phyloP scores from a whole-genome alignment of 495 filamentous ascomycete genomes.

The Hypoxylon lienhwacheense region DNA sequence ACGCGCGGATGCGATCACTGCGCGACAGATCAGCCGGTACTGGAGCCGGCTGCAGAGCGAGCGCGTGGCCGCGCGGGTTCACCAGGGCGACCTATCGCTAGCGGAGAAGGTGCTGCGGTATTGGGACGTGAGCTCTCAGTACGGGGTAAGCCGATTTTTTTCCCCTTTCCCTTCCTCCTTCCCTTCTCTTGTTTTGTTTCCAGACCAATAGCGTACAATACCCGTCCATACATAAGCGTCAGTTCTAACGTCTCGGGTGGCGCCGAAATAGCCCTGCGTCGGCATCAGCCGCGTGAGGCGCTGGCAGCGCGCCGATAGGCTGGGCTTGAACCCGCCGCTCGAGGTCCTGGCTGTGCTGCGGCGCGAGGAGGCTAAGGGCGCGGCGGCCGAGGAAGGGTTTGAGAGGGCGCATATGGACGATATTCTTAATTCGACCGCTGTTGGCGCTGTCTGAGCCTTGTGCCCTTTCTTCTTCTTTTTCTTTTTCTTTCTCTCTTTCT shows the following conservation, averaged over 20 bases:
- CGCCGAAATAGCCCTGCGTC: conserved; percentile 80
- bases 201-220: no score
- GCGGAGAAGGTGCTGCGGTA: conserved; percentile 85
- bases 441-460: conserved; percentile 36
- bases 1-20: conserved; percentile 60
- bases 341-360: conserved; percentile 88
- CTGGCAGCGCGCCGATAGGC: conserved; percentile 79
- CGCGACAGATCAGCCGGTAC: conserved; percentile 67
- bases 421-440: conserved; percentile 59
- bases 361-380: conserved; percentile 63
- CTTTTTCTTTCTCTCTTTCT: no score
- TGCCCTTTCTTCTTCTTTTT: no score
- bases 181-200: no score
- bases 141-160: conserved; percentile 67
- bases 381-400: conserved; percentile 40
- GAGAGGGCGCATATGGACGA: conserved; percentile 81
- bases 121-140: conserved; percentile 86
- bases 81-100: conserved; percentile 69
- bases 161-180: background rate
- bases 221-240: no score
- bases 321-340: conserved; percentile 82
- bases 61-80: conserved; percentile 57
- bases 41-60: conserved; percentile 69
- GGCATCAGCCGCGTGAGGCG: conserved; percentile 80
- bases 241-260: no score